phyloP scores from a whole-genome alignment of 768 basidiomycete species.

The Mycena rebaudengoi region DNA sequence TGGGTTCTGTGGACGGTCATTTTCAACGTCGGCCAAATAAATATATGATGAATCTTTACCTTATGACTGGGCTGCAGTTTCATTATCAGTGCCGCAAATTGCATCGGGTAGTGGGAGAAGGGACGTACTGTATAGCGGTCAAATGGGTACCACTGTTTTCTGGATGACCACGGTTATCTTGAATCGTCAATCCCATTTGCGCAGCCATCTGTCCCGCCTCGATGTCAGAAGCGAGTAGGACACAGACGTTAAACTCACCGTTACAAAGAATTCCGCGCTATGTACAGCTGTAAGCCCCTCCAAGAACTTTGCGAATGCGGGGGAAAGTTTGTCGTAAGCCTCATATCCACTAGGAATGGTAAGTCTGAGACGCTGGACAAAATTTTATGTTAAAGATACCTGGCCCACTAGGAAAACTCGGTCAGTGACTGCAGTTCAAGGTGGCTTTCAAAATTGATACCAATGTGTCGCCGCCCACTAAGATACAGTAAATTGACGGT shows the following conservation, averaged over 20 bases:
- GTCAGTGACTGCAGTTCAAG: background rate
- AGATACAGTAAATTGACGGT: background rate
- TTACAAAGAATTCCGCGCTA: slow-evolving; percentile 40
- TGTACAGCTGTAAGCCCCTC: slow-evolving; percentile 67
- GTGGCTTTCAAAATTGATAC: slow-evolving; percentile 31
- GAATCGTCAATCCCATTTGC: slow-evolving; percentile 31
- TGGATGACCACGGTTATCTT: slow-evolving; percentile 57
- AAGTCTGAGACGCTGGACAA: no score
- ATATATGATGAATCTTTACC: no score
- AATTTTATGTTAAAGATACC: no score
- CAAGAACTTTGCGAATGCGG: slow-evolving; percentile 58
- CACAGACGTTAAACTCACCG: background rate
- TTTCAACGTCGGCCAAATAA: no score
- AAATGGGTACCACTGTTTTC: slow-evolving; percentile 58
- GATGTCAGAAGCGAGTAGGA: background rate
- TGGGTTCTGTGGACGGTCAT: no score
- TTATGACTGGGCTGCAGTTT: slow-evolving; percentile 53
- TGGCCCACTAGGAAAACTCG: slow-evolving; percentile 43
- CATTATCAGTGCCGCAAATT: background rate
- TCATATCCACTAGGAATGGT: slow-evolving; percentile 59
- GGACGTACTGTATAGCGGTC: slow-evolving; percentile 55
- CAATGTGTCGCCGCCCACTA: slow-evolving; percentile 51
- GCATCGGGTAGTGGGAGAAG: background rate
- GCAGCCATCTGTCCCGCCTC: background rate
- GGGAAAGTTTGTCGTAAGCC: slow-evolving; percentile 70